Base-by-base conservation (phyloP, 441 rosid genomes). In the Omphalea diandra region DNA sequence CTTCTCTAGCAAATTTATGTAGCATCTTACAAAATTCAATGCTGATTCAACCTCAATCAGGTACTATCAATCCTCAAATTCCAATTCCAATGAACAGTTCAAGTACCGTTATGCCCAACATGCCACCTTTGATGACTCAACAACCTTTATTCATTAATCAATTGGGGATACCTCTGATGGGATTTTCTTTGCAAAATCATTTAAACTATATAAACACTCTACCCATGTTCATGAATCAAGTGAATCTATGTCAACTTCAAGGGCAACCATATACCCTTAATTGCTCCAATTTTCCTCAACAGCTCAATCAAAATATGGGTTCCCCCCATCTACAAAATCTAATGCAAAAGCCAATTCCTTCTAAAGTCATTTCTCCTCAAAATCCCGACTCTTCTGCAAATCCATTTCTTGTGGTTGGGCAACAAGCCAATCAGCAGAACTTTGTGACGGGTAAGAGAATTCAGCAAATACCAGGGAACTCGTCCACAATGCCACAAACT, bases 201-300 rank as follows among this genome's bases (percentile, higher is more conserved):
- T 50, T 61, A 12, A 79, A 71, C 46, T 65, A 72, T 63, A 38
- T 73, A 75, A 75, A 75, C 65, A 68, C 65, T 2, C 29, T 44
- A 32, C 68, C 75, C 5, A 63, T 80, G 83, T 80, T 74, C 70
- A 58, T 78, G 55, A 61, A 85, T 76, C 84, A 80, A 58, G 59
- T 79, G 63, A 77, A 70, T 61, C n/a, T 74, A 31, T 61, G 65
- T 71, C 65, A 79, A 74, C 60, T 60, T 70, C 83, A 81, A 52
- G 75, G 79, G 26, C 86, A 83, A 66, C 31, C 67, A 6, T 75
- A 79, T 49, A 52, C 56, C 3, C 76, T 67, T 62, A 75, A 76
- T 70, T 70, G 80, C 60, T 27, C 83, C 50, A 87, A 82, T 70
- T 72, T 85, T 68, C 81, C 85, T 68, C 87, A 81, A 7, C 86